These are phyloP conservation scores for Syzygium jambos DNA, from an alignment of 345 rosid genomes.

Conservation along the genomic window DNA sequence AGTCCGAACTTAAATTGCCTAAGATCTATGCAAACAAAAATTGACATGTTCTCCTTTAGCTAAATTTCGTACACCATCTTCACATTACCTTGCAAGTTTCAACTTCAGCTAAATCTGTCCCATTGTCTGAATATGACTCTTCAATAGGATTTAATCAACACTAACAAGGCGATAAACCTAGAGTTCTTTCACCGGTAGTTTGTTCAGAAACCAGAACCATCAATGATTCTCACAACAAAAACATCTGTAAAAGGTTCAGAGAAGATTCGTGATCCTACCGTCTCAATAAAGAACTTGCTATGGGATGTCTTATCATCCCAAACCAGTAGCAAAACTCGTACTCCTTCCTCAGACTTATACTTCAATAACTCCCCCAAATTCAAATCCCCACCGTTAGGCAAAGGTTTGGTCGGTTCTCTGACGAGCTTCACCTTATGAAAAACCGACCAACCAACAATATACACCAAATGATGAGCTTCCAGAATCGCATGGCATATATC, in stretches of 20 bases:
- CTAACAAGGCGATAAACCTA: background rate
- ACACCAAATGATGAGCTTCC: conserved; percentile 86
- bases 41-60: background rate
- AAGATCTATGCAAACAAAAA: background rate
- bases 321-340: conserved; percentile 64
- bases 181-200: background rate
- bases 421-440: conserved; percentile 62
- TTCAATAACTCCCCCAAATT: conserved; percentile 66
- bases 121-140: background rate
- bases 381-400: conserved; percentile 59
- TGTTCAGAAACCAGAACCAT: background rate
- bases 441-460: conserved; percentile 82
- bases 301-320: conserved; percentile 98
- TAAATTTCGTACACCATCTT: background rate
- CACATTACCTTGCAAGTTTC: background rate
- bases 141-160: background rate
- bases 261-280: conserved; percentile 27
- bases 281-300: conserved; percentile 54
- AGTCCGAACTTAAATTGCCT: background rate
- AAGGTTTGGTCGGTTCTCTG: conserved; percentile 45
- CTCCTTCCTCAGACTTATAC: conserved; percentile 87
- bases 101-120: background rate
- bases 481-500: conserved; percentile 77
- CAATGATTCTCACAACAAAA: background rate
- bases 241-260: background rate